Evolutionary conservation across 345 rosid genomes (phyloP), one percentile per base, ranked within the genome.

Genomic region (Nephelium lappaceum): DNA sequence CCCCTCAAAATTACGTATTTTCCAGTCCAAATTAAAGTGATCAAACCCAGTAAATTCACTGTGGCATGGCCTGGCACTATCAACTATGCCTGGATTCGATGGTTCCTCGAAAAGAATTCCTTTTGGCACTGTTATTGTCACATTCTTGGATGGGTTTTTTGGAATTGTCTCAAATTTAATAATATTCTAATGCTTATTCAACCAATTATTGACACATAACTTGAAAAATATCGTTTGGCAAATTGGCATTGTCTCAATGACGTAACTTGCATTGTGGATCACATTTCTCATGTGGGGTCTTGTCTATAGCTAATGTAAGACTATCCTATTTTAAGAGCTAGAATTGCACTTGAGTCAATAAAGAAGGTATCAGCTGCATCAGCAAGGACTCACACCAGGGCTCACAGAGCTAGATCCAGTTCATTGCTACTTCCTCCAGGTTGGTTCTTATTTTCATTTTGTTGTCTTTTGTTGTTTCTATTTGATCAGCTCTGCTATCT

Each of bases 351-450:
- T 63, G 58, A 55, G 15, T 77, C 70, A 19, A 58, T 0, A 23
- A 76, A 77, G 39, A 76, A 55, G 62, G 31, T 69, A 15, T 78
- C 72, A 51, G 78, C 73, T 84, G 49, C 78, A 68, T 75, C 84
- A 62, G 82, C 86, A 8, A 81, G 79, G 77, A 67, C 82, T 81
- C 78, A 79, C 72, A 82, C 82, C 69, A 71, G 77, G 67, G 27
- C 60, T 57, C 79, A 19, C 58, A 66, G 31, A 77, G 68, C 71
- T 36, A 72, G 14, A 72, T 15, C 64, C 77, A 75, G 19, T 80
- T 72, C 74, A 10, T 74, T 70, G 39, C 27, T 64, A 65, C 53
- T 70, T 71, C 75, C 72, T 73, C 39, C 73, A 47, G 83, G 89
- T 81, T 70, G 42, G 81, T 55, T 55, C 58, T 49, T 71, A 36